A percentile compares a stretch with the other conserved stretches of the same genome.
These are phyloP conservation scores for Leptographium wingfieldii DNA, from an alignment of 2,329 filamentous ascomycete genomes.

Conservation along the genomic window DNA sequence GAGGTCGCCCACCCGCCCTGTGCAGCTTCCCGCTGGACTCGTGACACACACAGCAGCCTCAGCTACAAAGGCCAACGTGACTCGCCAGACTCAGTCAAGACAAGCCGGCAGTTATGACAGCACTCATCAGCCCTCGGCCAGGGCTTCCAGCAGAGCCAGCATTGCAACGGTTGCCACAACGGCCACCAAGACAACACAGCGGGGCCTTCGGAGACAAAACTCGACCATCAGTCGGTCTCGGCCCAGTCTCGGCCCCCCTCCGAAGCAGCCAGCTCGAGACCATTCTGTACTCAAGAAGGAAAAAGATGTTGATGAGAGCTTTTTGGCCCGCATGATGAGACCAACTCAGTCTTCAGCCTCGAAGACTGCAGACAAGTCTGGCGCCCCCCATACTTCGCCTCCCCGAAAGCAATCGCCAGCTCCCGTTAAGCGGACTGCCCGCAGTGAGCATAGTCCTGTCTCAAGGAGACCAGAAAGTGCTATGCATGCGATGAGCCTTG, in stretches of 20 bases:
- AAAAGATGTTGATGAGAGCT: constrained; percentile 52
- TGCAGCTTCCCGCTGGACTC: constrained; percentile 53
- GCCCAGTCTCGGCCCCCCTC: constrained; percentile 44
- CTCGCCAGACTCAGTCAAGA: constrained; percentile 28
- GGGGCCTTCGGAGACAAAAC: constrained; percentile 29
- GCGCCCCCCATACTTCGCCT: constrained; percentile 21
- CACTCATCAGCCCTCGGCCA: constrained; percentile 19
- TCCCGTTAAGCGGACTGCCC: neutral
- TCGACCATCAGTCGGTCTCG: constrained; percentile 32
- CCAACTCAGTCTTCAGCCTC: constrained; percentile 58
- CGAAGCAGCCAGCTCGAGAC: constrained; percentile 41
- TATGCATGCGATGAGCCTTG: neutral
- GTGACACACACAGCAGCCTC: constrained; percentile 60
- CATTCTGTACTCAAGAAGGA: constrained; percentile 34
- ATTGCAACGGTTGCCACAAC: constrained; percentile 17
- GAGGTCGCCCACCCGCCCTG: constrained; percentile 57
- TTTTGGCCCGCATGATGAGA: constrained; percentile 71
- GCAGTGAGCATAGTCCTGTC: neutral
- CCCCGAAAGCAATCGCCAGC: constrained; percentile 20
- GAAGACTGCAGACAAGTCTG: constrained; percentile 51
- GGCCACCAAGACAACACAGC: constrained; percentile 14
- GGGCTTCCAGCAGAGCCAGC: constrained; percentile 35
- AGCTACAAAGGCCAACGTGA: constrained; percentile 40
- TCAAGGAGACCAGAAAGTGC: neutral
- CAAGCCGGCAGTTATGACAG: constrained; percentile 25